These are phyloP conservation scores for Fragaria ananassa DNA, from an alignment of 306 rosid species.

Conservation along the genomic window DNA sequence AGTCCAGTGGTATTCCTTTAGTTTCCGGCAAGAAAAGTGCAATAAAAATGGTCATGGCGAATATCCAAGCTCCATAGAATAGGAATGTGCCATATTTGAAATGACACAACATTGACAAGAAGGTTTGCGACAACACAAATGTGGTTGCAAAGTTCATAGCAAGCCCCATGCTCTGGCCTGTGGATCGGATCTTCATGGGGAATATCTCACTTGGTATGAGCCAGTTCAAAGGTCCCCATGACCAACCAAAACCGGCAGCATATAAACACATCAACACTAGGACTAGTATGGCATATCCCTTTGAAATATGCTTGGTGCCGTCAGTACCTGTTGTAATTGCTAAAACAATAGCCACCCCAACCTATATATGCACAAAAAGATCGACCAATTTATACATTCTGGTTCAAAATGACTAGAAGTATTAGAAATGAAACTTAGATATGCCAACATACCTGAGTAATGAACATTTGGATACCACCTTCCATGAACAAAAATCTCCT, in stretches of 20 bases:
- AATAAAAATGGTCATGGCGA: slow-evolving; percentile 51
- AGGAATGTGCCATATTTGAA: slow-evolving; percentile 63
- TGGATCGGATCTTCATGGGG: slow-evolving; percentile 53
- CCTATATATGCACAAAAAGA: slow-evolving; percentile 1
- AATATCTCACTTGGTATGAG: slow-evolving; percentile 74
- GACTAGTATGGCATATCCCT: slow-evolving; percentile 44
- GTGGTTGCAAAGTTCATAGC: slow-evolving; percentile 41
- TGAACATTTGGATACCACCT: slow-evolving; percentile 63
- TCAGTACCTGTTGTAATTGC: slow-evolving; percentile 40
- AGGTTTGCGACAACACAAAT: slow-evolving; percentile 55
- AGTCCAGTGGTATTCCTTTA: slow-evolving; percentile 59
- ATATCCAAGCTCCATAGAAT: slow-evolving; percentile 61
- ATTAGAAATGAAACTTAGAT: background rate
- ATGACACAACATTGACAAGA: slow-evolving; percentile 65
- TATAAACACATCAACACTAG: slow-evolving; percentile 49
- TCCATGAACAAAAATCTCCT: slow-evolving; percentile 55
- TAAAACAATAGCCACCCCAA: slow-evolving; percentile 50
- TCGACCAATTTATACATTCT: background rate
- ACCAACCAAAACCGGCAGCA: slow-evolving; percentile 77
- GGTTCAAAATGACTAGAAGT: background rate
- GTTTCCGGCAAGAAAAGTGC: slow-evolving; percentile 68
- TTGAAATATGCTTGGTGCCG: slow-evolving; percentile 40
- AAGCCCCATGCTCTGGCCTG: slow-evolving; percentile 62
- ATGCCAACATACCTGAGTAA: slow-evolving; percentile 36
- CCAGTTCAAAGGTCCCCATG: slow-evolving; percentile 77